Evolutionary conservation across 352 stramenopile genomes (phyloP).

Genomic region (Phytopythium kandeliae): DNA sequence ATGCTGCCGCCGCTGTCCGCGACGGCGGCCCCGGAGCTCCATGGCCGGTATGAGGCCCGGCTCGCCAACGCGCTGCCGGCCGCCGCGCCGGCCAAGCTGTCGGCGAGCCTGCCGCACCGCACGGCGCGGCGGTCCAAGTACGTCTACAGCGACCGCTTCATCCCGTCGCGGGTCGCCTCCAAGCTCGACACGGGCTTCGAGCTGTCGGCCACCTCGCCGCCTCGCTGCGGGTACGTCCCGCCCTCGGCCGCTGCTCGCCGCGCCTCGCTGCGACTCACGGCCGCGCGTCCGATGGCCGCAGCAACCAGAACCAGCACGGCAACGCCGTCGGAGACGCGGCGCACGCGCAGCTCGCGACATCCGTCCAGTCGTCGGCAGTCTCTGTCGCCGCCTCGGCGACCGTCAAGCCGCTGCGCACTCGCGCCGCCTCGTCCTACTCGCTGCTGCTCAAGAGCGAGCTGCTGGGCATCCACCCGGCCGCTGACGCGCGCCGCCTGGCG

Average conservation of each 20-base stretch:
- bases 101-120: slow-evolving; percentile 1
- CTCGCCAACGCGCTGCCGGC: slow-evolving; percentile 6
- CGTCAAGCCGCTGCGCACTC: not conserved
- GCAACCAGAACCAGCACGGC: slow-evolving; percentile 14
- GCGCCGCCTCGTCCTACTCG: slow-evolving; percentile 38
- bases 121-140: slow-evolving; percentile 43
- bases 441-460: slow-evolving; percentile 78
- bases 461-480: slow-evolving; percentile 46
- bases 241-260: too few species aligned
- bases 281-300: too few species aligned
- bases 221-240: slow-evolving; percentile 11
- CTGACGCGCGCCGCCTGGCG: slow-evolving; percentile 3
- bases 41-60: slow-evolving; percentile 49
- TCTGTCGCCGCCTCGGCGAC: slow-evolving; percentile 4
- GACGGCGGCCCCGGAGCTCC: slow-evolving; percentile 22
- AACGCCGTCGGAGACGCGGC: slow-evolving; percentile 1
- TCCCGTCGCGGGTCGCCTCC: slow-evolving; percentile 63
- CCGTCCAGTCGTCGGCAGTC: slow-evolving; percentile 4
- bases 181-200: slow-evolving; percentile 75
- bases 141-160: slow-evolving; percentile 88
- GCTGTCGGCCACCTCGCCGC: slow-evolving; percentile 41
- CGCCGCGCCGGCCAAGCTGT: not conserved
- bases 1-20: slow-evolving; percentile 7
- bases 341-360: not conserved
- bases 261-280: too few species aligned